phyloP scores from a whole-genome alignment of 1,139 yeast genomes.

The Yamadazyma atlantica region DNA sequence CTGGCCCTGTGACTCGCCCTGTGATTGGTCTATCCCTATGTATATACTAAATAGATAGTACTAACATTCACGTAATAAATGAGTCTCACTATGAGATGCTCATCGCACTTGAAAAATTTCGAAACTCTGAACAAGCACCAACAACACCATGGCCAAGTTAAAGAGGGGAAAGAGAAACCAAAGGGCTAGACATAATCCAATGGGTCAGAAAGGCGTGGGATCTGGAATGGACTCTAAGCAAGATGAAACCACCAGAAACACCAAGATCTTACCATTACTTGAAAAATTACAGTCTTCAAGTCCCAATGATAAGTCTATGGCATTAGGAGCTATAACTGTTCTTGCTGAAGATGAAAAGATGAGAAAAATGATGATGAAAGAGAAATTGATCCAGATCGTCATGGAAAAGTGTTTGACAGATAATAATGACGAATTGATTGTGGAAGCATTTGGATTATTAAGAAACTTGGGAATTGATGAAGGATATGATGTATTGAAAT shows the following conservation, averaged over 20 bases:
- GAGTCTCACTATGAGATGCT: too few species aligned
- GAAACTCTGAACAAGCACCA: too few species aligned
- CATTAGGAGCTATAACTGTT: constrained; percentile 70
- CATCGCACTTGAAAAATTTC: not conserved
- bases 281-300: constrained; percentile 60
- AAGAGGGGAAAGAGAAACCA: constrained; percentile 68
- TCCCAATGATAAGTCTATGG: constrained; percentile 76
- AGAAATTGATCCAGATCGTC: constrained; percentile 62
- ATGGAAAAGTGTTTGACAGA: constrained; percentile 69
- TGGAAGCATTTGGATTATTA: constrained; percentile 77
- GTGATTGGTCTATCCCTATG: too few species aligned
- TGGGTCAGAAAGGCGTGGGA: not conserved
- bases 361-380: constrained; percentile 66
- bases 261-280: constrained; percentile 67
- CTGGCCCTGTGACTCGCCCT: too few species aligned
- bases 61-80: too few species aligned
- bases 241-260: constrained; percentile 51
- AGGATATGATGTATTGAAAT: constrained; percentile 80
- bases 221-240: constrained; percentile 25
- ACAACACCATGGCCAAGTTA: constrained; percentile 64
- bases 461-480: constrained; percentile 81
- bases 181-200: constrained; percentile 52
- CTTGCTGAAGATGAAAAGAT: constrained; percentile 67
- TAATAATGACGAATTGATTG: constrained; percentile 68
- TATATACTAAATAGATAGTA: too few species aligned